Base-by-base conservation (phyloP, 495 filamentous ascomycete genomes). In the Daldinia vernicosa region DNA sequence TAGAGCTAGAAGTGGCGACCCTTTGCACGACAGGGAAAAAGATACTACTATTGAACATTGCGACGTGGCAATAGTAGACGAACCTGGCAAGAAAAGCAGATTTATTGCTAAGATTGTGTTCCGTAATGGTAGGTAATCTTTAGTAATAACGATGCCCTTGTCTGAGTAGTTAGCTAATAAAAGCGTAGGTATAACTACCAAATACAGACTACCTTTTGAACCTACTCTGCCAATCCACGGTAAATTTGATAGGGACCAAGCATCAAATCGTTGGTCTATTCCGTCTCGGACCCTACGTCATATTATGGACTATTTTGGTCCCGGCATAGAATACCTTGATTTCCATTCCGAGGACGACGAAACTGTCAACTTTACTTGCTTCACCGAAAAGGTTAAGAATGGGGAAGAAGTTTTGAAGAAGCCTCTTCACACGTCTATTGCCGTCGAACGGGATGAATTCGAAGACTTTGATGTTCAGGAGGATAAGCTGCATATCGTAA, bases 331-430 rank as follows among this genome's bases (percentile, higher is more conserved):
- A 77, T 92, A 96, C 68, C 85, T 99, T 7, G 94, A 97, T 69
- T 91, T 98, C 60, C 92, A 90, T 75, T 88, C 89, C 7, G 91
- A 96, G 37, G 79, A 81, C 17, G 82, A 84, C 0, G 74, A 75
- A n/a, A 75, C 80, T 15, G 80, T 85, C 26, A 89, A 91, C 52
- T 97, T 99, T 71, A 98, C 93, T 1, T 98, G 94, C 77, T 98
- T 95, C 74, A 98, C 95, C 1, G 95, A 97, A 72, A 97, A 95
- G 77, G 87, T 94, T 39, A 87, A 86, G 57, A 90, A 91, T 63
- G 93, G 92, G 11, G 95, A 92, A 94, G 94, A 97, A 72, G 88
- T 97, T 32, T 85, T 99, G 50, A 97, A 97, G 79, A 92, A 97
- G 78, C 95, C 95, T 2, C 86, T 99, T 15, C 93, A 97, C 64